phyloP scores from a whole-genome alignment of 139 green algal species.

The Desmodesmus armatus region DNA sequence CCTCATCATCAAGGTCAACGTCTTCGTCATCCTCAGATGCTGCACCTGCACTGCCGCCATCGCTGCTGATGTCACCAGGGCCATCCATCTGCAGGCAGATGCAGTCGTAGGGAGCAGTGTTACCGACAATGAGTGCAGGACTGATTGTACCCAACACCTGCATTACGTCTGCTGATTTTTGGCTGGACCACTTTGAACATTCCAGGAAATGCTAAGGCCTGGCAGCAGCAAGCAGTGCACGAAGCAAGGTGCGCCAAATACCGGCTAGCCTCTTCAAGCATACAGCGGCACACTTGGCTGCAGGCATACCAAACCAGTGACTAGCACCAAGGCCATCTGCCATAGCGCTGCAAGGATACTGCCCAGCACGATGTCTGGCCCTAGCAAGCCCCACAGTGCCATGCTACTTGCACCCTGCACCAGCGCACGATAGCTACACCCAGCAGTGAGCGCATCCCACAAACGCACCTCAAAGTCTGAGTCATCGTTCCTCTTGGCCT shows the following conservation, averaged over 20 bases:
- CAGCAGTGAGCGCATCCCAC: background rate
- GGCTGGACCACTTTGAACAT: too few relatives aligned
- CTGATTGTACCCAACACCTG: background rate
- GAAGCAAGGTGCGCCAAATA: too few relatives aligned
- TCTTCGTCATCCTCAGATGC: slow-evolving; percentile 2
- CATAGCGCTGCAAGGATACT: too few relatives aligned
- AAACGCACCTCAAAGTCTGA: slow-evolving; percentile 23
- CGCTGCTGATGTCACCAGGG: slow-evolving; percentile 40
- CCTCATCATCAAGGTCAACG: slow-evolving; percentile 26
- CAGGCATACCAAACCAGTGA: background rate
- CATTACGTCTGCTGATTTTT: slow-evolving; percentile 16
- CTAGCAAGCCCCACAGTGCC: too few relatives aligned
- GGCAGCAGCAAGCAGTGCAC: too few relatives aligned
- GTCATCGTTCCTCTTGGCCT: background rate
- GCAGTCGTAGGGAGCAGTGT: background rate
- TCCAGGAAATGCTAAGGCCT: too few relatives aligned
- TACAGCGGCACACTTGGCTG: too few relatives aligned
- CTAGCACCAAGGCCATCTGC: too few relatives aligned
- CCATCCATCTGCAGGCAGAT: slow-evolving; percentile 6
- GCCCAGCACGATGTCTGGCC: too few relatives aligned
- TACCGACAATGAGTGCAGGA: background rate
- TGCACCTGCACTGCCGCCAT: background rate
- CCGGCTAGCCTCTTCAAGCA: background rate
- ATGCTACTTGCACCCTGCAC: too few relatives aligned
- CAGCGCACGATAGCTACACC: background rate